Evolutionary conservation across 192 early-diverging fungal genomes (phyloP).

Genomic region (Oehlia diaphana): DNA sequence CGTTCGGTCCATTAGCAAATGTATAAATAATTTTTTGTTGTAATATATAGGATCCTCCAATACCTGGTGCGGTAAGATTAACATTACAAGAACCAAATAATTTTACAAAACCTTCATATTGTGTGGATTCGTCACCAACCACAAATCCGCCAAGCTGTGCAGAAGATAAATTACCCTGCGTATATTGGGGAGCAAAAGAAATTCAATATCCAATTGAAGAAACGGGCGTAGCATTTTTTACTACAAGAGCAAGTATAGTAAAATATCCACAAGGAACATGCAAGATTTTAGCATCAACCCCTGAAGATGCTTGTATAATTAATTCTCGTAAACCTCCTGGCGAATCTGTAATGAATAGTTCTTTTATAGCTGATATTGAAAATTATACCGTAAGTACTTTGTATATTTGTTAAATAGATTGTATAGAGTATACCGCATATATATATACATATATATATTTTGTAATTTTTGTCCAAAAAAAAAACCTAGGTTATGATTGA

Average conservation of each 20-base stretch:
- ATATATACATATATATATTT: too few relatives aligned
- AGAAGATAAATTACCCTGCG: not conserved
- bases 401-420: too few relatives aligned
- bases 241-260: slow-evolving; percentile 34
- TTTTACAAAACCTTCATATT: too few relatives aligned
- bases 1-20: too few relatives aligned
- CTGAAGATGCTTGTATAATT: slow-evolving; percentile 20
- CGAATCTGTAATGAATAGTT: slow-evolving; percentile 20
- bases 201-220: slow-evolving; percentile 25
- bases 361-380: slow-evolving; percentile 43
- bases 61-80: slow-evolving; percentile 24
- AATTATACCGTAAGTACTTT: slow-evolving; percentile 30
- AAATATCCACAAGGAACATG: slow-evolving; percentile 32
- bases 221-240: slow-evolving; percentile 36
- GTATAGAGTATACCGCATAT: too few relatives aligned
- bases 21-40: too few relatives aligned
- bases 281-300: slow-evolving; percentile 28
- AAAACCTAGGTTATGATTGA: too few relatives aligned
- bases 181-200: slow-evolving; percentile 24
- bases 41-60: slow-evolving; percentile 12
- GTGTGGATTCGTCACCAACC: not conserved
- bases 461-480: too few relatives aligned
- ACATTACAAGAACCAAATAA: not conserved
- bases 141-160: not conserved
- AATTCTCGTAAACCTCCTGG: slow-evolving; percentile 7